phyloP scores from a whole-genome alignment of 208 protist genomes.

The Acanthamoeba pearcei region DNA sequence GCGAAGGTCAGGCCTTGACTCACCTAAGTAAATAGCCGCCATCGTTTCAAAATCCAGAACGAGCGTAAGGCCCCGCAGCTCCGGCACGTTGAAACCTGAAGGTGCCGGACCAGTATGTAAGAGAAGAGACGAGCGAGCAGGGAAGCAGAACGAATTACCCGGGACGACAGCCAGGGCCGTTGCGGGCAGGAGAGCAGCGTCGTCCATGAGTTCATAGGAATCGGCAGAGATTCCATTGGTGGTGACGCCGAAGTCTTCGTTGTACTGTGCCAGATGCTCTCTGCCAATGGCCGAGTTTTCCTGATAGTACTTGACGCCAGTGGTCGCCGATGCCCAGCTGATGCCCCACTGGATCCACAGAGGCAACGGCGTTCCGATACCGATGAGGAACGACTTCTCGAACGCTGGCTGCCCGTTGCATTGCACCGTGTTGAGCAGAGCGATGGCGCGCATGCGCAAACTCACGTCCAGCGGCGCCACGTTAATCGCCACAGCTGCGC shows the following conservation, averaged over 20 bases:
- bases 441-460: background rate
- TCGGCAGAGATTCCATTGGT: background rate
- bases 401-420: background rate
- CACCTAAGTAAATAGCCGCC: background rate
- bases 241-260: background rate
- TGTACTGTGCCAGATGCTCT: background rate
- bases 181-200: background rate
- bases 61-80: background rate
- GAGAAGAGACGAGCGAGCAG: too few species aligned
- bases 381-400: background rate
- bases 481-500: background rate
- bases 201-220: background rate
- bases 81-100: slow-evolving; percentile 8
- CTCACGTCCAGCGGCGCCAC: slow-evolving; percentile 13
- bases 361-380: background rate
- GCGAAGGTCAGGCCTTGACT: too few species aligned
- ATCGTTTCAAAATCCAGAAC: background rate
- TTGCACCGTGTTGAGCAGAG: background rate
- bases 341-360: background rate
- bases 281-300: background rate
- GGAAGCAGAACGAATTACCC: too few species aligned
- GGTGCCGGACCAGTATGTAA: too few species aligned
- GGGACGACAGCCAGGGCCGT: background rate
- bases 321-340: background rate
- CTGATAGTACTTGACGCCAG: slow-evolving; percentile 33